Evolutionary conservation across 768 basidiomycete genomes (phyloP).

Genomic region (Zangia roseola): DNA sequence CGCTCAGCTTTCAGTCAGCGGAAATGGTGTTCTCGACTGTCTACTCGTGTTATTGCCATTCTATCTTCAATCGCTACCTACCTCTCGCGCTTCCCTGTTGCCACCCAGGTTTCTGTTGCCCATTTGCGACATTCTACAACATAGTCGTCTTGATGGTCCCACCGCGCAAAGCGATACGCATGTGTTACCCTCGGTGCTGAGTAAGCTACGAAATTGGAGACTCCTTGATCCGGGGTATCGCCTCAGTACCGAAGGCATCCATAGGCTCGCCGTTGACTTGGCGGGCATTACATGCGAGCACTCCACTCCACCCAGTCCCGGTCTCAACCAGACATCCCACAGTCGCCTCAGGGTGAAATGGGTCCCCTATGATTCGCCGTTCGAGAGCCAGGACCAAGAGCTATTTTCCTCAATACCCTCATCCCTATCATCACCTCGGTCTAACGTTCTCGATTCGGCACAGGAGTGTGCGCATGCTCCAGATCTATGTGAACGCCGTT

Average conservation of each 20-base stretch:
- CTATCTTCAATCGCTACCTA: conserved; percentile 4
- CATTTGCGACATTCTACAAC: conserved; percentile 20
- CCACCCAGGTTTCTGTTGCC: conserved; percentile 22
- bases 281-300: conserved; percentile 8
- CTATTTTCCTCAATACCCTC: neutral
- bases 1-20: conserved; percentile 8
- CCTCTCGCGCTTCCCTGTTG: neutral
- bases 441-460: neutral
- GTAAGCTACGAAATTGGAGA: conserved; percentile 25
- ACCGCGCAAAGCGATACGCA: neutral
- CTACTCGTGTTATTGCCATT: conserved; percentile 16
- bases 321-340: neutral
- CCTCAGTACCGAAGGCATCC: conserved; percentile 7
- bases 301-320: neutral
- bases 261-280: conserved; percentile 21
- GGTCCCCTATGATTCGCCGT: conserved; percentile 11
- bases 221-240: conserved; percentile 19
- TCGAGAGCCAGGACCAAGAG: conserved; percentile 4
- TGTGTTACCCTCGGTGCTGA: conserved; percentile 23
- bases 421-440: conserved; percentile 5
- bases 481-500: conserved; percentile 1
- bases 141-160: neutral
- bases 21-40: conserved; percentile 9
- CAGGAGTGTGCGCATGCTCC: conserved; percentile 1
- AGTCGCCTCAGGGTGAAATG: conserved; percentile 18